Base-by-base conservation (phyloP, 371 early-diverging fungal species). In the Mortierella sp. region DNA sequence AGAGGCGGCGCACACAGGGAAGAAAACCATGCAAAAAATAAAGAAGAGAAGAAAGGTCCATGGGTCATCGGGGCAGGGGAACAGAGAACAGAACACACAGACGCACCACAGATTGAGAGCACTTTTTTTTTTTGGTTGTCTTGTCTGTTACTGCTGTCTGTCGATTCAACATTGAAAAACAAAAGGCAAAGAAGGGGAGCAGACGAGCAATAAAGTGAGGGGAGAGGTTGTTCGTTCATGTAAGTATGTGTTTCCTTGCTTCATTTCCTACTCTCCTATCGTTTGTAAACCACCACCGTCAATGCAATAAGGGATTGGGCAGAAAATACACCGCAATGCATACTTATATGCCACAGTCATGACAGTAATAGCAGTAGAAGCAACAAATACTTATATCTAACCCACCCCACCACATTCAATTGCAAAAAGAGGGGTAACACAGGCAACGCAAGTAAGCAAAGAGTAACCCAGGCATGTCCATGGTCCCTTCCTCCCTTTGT, bases 1-100 rank as follows among this genome's bases (percentile, higher is more conserved):
- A 55, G 29, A 55, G 49, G 72, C 48, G 54, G 72, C 54, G 72
- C 32, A 73, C 73, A 73, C 51, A 51, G 24, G 16, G 71, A 72
- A 32, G 29, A 29, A 63, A 72, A 46, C 71, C 72, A 78, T 65
- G 51, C 72, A 77, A 72, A 77, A 56, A 78, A 27, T 35, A 43
- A 32, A 21, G 21, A 73, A 43, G 14, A 27, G 35, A 38, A 43
- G n/a, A 46, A 29, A 74, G 63, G 29, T 4, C 56, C 35, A 74
- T 63, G 46, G 75, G 76, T 54, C 55, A 68, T 68, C 68, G 24
- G 68, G 68, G 43, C 68, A 68, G 68, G 68, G 68, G 68, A 10
- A 60, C 63, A 60, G 18, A 60, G n/a, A 56, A 27, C 24, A 56
- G 27, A 27, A 46, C 46, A 46, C 46, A 14, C 4, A 54, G 27